Conservation (phyloP, 768 basidiomycete genomes). For the Leccinum obscurum region DNA sequence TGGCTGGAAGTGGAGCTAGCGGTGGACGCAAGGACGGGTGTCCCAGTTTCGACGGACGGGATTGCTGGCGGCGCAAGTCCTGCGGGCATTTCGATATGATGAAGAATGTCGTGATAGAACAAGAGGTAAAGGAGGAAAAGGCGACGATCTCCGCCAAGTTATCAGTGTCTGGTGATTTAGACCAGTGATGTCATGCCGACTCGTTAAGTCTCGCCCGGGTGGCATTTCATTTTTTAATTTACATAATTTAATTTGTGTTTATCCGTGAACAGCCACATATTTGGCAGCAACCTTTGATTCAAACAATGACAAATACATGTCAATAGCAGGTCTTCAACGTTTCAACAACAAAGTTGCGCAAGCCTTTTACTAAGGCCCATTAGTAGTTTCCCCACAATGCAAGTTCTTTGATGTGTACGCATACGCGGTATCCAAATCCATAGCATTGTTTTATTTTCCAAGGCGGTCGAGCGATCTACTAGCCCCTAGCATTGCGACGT, state of each 20-base stretch:
- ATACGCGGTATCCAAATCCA: slow-evolving; percentile 23
- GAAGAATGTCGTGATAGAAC: not conserved
- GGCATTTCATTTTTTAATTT: slow-evolving; percentile 1
- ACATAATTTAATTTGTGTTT: not conserved
- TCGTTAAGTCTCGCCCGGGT: slow-evolving; percentile 12
- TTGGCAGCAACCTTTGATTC: slow-evolving; percentile 14
- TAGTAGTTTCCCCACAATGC: not conserved
- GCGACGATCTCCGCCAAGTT: slow-evolving; percentile 8
- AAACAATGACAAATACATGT: slow-evolving; percentile 18
- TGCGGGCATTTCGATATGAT: slow-evolving; percentile 13
- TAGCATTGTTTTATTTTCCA: slow-evolving; percentile 16
- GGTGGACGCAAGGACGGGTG: slow-evolving; percentile 19
- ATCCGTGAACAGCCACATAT: not conserved
- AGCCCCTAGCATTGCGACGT: not conserved
- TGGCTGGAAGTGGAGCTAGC: not conserved
- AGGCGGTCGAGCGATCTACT: not conserved
- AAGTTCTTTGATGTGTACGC: slow-evolving; percentile 2
- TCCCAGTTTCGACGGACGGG: slow-evolving; percentile 17
- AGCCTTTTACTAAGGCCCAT: no score
- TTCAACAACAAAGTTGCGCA: no score
- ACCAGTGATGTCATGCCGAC: slow-evolving; percentile 31
- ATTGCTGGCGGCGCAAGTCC: slow-evolving; percentile 16
- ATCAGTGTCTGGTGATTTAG: not conserved
- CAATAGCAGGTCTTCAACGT: not conserved
- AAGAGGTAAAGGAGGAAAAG: not conserved